Base-by-base conservation (phyloP, 371 early-diverging fungal genomes). In the Aphelidium insulamus region DNA sequence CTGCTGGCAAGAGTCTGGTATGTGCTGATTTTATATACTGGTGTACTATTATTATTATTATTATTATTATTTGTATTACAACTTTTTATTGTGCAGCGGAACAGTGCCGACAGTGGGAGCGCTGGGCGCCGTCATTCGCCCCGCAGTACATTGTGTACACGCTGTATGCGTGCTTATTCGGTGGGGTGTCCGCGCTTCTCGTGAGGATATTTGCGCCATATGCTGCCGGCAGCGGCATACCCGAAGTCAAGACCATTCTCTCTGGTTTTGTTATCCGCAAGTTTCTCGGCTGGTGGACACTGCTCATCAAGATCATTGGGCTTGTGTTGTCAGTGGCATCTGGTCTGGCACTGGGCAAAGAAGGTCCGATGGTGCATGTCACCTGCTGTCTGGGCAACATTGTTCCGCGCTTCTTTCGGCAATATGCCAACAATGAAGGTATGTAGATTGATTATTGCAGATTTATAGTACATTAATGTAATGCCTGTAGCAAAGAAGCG, bases 351-450 rank as follows among this genome's bases (percentile, higher is more conserved):
- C 61, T 90, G 22, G 95, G 95, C 22, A 85, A 85, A 48, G 88
- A 95, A 52, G 95, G 91, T 0, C 88, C 95, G 0, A 62, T 90
- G 25, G 87, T 95, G 2, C 92, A 91, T 49, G 77, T 92, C 38
- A 73, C 84, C 0, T 74, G 82, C 36, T 82, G 84, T 44, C 65
- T 88, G 14, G 90, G 87, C 16, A 84, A 87, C 53, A 73, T 87
- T 7, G 56, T 79, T 17, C 71, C 85, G 1, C 59, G 84, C 23
- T 52, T 77, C 35, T 87, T 85, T 53, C 60, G 57, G 35, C 82
- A 82, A 50, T 90, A 73, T 49, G 61, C 67, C 33, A 62, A 62
- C 12, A 81, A 78, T 43, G 79, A 80, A 58, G 78, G 75, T 49
- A 55, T 46, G 37, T 60, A 67, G 15, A 29, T 29, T 30, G 14